Evolutionary conservation across 345 rosid species (phyloP), one percentile per base, ranked within the genome.

Genomic region (Rubroshorea leprosula): DNA sequence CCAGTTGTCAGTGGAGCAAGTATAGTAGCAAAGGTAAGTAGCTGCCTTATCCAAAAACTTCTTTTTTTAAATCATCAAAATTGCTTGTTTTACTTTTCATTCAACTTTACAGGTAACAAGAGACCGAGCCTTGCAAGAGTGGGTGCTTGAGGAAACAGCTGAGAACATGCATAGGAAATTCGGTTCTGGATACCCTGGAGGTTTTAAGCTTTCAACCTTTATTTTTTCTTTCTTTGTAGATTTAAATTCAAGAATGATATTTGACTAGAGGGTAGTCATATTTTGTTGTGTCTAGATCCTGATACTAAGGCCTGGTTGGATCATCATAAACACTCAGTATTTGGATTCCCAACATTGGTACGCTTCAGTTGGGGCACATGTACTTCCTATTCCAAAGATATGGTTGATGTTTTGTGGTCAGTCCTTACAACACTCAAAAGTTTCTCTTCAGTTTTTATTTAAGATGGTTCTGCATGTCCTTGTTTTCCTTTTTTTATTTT

Each of bases 181-280:
- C 57, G 99, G 97, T 62, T 93, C 97, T 68, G 97, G 99, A 65
- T 93, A 93, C 65, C 97, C 99, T 58, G 99, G 94, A 85, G 99
- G 97, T 93, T 46, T 20, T 63, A 21, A 17, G 7, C 39, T 50
- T 45, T 51, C 14, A 1, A 22, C 38, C 17, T 45, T 31, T 26
- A 51, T 31, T 43, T 19, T 7, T 7, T 31, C 24, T 19, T 7
- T 7, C 50, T 14, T 12, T 50, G 15, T 0, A 21, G 21, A 14
- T 21, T 50, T 22, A 2, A 4, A 4, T 6, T 50, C 6, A 35
- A 43, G 25, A 61, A 18, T 29, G 51, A 43, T 53, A 35, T 38
- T 25, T 50, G 44, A 29, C 62, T 11, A 26, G 53, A 65, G 52
- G 71, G 23, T 58, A 61, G 43, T 66, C 56, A 49, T 61, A 3